Evolutionary conservation across 1,284 basidiomycete species (phyloP).

Genomic region (Microbotryum lychnidis-dioicae): DNA sequence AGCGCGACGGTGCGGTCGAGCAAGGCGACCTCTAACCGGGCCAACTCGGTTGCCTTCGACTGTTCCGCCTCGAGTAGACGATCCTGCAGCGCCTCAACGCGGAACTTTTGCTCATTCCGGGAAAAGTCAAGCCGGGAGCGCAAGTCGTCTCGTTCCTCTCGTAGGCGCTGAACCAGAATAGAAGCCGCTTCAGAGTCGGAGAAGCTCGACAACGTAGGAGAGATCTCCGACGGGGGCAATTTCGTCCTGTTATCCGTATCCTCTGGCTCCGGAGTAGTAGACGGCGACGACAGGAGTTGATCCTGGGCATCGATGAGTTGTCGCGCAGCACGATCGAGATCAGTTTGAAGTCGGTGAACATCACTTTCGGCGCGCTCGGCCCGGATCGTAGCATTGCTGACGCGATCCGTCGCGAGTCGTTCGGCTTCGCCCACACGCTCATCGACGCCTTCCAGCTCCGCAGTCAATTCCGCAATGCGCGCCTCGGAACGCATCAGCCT

Average conservation of each 20-base stretch:
- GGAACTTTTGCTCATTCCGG: conserved; percentile 15
- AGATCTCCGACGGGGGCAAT: background rate
- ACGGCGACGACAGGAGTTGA: conserved; percentile 6
- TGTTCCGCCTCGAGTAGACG: conserved; percentile 14
- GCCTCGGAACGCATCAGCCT: conserved; percentile 1
- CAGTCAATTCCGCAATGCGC: background rate
- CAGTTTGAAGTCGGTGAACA: conserved; percentile 3
- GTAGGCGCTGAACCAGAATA: conserved; percentile 18
- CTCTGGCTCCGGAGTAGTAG: background rate
- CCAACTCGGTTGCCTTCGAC: conserved; percentile 10
- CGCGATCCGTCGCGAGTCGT: background rate
- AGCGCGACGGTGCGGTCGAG: conserved; percentile 17
- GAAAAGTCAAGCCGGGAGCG: conserved; percentile 25
- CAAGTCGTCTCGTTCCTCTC: conserved; percentile 28
- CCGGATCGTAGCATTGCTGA: background rate
- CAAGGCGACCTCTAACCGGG: conserved; percentile 10
- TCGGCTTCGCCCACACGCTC: background rate
- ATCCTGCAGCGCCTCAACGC: conserved; percentile 10
- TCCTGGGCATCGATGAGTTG: conserved; percentile 15
- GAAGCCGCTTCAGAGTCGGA: background rate
- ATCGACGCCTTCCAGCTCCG: background rate
- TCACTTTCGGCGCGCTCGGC: conserved; percentile 8
- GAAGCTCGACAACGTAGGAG: conserved; percentile 4
- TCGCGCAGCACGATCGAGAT: conserved; percentile 13
- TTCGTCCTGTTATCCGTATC: no score